A percentile compares a stretch with the other conserved stretches of the same genome.
These are phyloP conservation scores for Trifolium pratense DNA, from an alignment of 306 rosid genomes.

Conservation along the genomic window DNA sequence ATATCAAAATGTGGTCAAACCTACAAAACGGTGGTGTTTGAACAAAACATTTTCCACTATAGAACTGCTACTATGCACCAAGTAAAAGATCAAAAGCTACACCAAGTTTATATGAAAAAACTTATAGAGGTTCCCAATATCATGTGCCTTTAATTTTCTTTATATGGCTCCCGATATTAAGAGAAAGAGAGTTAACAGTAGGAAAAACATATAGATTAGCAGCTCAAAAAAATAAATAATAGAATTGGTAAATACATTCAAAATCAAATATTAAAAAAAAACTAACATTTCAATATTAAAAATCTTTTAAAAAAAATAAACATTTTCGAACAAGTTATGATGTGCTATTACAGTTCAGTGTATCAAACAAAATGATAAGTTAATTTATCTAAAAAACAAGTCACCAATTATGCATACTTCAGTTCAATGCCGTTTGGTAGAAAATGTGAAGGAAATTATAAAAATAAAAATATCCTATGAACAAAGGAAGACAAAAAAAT, in stretches of 20 bases:
- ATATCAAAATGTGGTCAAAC: conserved; percentile 17
- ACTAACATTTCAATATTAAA: neutral
- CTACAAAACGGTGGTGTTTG: neutral
- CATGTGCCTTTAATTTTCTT: neutral
- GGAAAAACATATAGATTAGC: conserved; percentile 15
- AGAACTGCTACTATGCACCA: neutral
- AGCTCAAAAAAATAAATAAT: neutral
- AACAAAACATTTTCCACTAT: neutral
- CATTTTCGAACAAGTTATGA: conserved; percentile 2
- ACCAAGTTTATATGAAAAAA: conserved; percentile 2
- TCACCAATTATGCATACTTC: neutral
- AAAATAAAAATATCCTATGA: neutral
- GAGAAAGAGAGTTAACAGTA: neutral
- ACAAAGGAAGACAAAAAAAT: neutral
- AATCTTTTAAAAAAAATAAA: neutral
- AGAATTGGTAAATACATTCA: neutral
- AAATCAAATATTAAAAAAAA: neutral
- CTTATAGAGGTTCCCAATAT: neutral
- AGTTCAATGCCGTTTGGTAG: neutral
- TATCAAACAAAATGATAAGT: neutral
- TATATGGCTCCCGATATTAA: neutral
- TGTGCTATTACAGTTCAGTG: neutral
- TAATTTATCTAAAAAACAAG: neutral
- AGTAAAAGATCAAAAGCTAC: neutral
- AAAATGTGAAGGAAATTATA: neutral